Conservation (phyloP, 345 rosid genomes). For the Citrus mangshanensis region DNA sequence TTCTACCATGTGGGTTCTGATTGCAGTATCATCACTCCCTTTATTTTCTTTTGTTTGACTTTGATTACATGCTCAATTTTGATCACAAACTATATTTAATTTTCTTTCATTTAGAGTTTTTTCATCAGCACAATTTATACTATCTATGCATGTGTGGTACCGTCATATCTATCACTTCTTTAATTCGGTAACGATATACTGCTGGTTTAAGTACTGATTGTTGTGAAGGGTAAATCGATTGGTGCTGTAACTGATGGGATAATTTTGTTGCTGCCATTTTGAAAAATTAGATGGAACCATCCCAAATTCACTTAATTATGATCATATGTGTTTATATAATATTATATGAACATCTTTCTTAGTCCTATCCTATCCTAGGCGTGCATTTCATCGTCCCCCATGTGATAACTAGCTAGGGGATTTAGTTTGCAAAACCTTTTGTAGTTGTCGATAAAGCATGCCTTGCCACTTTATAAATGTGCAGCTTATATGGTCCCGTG, state of each 20-base stretch:
- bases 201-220: too few species aligned
- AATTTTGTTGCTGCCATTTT: neutral
- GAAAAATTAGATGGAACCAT: neutral
- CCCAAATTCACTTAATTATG: neutral
- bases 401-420: conserved; percentile 23
- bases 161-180: too few species aligned
- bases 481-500: conserved; percentile 31
- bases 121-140: too few species aligned
- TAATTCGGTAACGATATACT: too few species aligned
- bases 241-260: neutral
- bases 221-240: too few species aligned
- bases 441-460: conserved; percentile 57
- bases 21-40: neutral
- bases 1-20: neutral
- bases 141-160: too few species aligned
- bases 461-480: conserved; percentile 28
- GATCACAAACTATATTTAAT: too few species aligned
- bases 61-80: neutral
- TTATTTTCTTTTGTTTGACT: neutral
- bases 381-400: conserved; percentile 32
- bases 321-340: too few species aligned
- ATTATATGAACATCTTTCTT: conserved; percentile 7
- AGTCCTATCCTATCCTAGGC: conserved; percentile 8
- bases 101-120: too few species aligned
- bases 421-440: conserved; percentile 28